phyloP scores from a whole-genome alignment of 352 stramenopile species.

The Phytophthora sp. region DNA sequence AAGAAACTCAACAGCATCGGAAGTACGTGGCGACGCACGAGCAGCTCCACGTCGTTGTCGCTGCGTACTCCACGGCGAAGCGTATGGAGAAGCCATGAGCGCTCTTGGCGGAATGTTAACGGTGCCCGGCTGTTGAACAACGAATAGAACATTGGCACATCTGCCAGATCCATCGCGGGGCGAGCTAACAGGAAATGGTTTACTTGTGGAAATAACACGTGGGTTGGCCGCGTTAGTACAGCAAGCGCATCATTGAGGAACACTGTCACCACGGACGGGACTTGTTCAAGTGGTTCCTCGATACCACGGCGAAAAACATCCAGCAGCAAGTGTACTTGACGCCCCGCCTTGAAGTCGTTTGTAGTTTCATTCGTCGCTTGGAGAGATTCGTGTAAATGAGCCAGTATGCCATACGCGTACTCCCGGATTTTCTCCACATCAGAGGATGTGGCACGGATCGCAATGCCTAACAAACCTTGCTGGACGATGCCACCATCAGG shows the following conservation, averaged over 20 bases:
- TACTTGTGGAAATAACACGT: constrained; percentile 78
- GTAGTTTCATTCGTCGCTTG: constrained; percentile 53
- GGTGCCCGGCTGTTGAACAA: constrained; percentile 83
- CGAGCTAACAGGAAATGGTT: constrained; percentile 89
- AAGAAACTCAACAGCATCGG: constrained; percentile 87
- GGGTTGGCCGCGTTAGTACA: constrained; percentile 67
- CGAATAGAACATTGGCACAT: constrained; percentile 91
- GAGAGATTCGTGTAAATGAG: constrained; percentile 75
- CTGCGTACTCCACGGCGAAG: constrained; percentile 71
- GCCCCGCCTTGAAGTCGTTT: constrained; percentile 71
- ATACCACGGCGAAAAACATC: constrained; percentile 79
- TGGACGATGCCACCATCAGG: constrained; percentile 62
- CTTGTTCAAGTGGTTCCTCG: constrained; percentile 46
- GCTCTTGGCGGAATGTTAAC: constrained; percentile 80
- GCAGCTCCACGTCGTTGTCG: constrained; percentile 68
- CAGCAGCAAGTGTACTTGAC: constrained; percentile 82
- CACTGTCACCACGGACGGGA: constrained; percentile 82
- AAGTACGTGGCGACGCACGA: constrained; percentile 81
- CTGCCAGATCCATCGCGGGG: constrained; percentile 73
- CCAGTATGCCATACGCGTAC: constrained; percentile 79
- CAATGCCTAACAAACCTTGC: constrained; percentile 73
- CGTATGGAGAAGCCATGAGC: constrained; percentile 82
- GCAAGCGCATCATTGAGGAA: constrained; percentile 84
- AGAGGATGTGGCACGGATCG: constrained; percentile 77
- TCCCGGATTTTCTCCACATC: constrained; percentile 55